These are phyloP conservation scores for Sphaerulina populicola DNA, from an alignment of 2,329 filamentous ascomycete genomes.

Conservation along the genomic window DNA sequence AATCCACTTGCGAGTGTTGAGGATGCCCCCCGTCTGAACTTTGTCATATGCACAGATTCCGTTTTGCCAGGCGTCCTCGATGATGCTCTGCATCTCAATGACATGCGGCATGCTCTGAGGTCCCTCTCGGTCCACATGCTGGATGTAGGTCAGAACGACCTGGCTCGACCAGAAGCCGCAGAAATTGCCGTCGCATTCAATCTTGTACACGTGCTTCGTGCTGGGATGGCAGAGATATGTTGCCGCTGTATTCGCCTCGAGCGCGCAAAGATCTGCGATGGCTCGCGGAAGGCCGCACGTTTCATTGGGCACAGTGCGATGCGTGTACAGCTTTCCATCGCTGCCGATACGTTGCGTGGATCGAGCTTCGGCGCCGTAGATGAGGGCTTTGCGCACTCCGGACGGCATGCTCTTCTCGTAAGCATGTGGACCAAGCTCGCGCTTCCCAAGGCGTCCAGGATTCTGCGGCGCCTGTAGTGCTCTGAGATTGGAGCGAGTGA, in stretches of 20 bases:
- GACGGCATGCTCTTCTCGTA: constrained; percentile 41
- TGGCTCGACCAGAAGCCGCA: constrained; percentile 95
- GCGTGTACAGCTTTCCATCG: constrained; percentile 37
- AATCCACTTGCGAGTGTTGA: constrained; percentile 87
- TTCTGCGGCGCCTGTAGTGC: constrained; percentile 10
- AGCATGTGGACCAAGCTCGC: constrained; percentile 42
- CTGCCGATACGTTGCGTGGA: constrained; percentile 36
- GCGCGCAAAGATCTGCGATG: constrained; percentile 45
- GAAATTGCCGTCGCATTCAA: constrained; percentile 77
- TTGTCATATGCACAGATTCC: constrained; percentile 70
- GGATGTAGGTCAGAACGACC: constrained; percentile 75
- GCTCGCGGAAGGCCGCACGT: constrained; percentile 40
- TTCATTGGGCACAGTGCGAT: constrained; percentile 39
- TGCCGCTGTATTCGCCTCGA: constrained; percentile 55
- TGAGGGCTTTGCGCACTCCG: constrained; percentile 37
- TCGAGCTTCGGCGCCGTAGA: constrained; percentile 35
- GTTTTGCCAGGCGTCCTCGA: constrained; percentile 80
- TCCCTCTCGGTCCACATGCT: constrained; percentile 19
- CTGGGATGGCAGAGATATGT: constrained; percentile 72
- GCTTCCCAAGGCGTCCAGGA: constrained; percentile 30
- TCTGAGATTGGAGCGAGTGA: constrained; percentile 10
- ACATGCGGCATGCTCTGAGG: constrained; percentile 57
- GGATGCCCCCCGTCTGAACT: constrained; percentile 76
- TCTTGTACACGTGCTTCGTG: constrained; percentile 72
- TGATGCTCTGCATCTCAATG: constrained; percentile 72